Base-by-base conservation (phyloP, 2,329 filamentous ascomycete genomes). In the Sclerotinia minor region DNA sequence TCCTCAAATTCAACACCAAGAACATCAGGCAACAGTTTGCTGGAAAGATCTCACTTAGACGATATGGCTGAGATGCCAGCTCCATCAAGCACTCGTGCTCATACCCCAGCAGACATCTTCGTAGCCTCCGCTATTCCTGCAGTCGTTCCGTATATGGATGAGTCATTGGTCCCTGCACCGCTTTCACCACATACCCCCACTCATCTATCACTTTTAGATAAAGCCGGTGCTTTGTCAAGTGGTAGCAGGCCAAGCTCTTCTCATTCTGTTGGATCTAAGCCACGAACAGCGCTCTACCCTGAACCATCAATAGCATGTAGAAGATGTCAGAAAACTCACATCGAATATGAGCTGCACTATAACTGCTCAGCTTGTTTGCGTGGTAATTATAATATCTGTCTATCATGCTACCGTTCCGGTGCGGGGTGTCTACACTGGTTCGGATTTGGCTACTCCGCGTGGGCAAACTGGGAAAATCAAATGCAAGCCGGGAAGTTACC, bases 331-430 rank as follows among this genome's bases (percentile, higher is more conserved):
- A 89, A 85, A 71, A 75, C 82, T 7, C 85, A 93, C 69, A 94
- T 97, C 49, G 90, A 97, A 76, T 92, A 96, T 73, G 87, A 92
- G 11, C 80, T 97, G 2, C 92, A 97, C 78, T 96, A 94, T 79
- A 91, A 91, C 76, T 98, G 94, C 78, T 78, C 80, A 2, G 82
- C 83, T 61, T 97, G 94, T 77, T 82, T 85, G 21, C 80, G 83
- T 7, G 92, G 92, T 0, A 81, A 86, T 58, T 96, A 89, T 82
- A 90, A 94, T 76, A 81, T 97, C 15, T 98, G 94, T 75, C 79
- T 91, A 2, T 83, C 84, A 71, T 98, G 94, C 80, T 97, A 96
- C 77, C 88, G 92, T 38, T 77, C 81, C 17, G 89, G 89, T 11
- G 86, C 86, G 74, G 94, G 94, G 15, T 98, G 94, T 77, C 82